These are phyloP conservation scores for Groenewaldozyma tartarivorans DNA, from an alignment of 805 yeast genomes.

Conservation along the genomic window DNA sequence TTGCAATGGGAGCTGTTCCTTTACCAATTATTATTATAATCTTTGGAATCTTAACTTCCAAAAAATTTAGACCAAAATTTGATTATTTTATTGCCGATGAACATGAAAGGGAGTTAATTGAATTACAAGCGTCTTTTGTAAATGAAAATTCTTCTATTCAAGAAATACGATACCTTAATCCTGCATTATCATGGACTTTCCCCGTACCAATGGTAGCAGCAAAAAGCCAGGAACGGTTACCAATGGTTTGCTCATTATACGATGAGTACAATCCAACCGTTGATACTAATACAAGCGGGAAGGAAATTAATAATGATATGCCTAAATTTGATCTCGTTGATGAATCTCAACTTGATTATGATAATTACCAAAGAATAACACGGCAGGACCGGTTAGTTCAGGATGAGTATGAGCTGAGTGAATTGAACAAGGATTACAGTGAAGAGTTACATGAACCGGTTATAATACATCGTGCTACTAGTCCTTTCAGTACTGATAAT, in stretches of 20 bases:
- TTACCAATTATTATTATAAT: conserved; percentile 20
- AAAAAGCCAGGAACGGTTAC: conserved; percentile 11
- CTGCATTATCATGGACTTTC: conserved; percentile 13
- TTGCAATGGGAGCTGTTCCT: conserved; percentile 26
- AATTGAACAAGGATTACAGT: too few relatives aligned
- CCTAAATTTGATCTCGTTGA: conserved; percentile 11
- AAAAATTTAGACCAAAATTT: conserved; percentile 9
- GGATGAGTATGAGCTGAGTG: too few relatives aligned
- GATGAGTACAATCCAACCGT: too few relatives aligned
- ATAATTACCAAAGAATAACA: conserved; percentile 1
- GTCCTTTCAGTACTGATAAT: too few relatives aligned
- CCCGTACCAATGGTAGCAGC: conserved; percentile 19
- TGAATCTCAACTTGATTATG: conserved; percentile 12
- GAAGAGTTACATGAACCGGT: too few relatives aligned
- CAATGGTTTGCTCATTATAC: conserved; percentile 8
- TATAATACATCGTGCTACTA: too few relatives aligned
- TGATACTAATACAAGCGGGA: background rate
- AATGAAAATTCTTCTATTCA: conserved; percentile 4
- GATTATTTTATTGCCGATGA: conserved; percentile 15
- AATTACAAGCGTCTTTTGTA: background rate
- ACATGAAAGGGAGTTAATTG: conserved; percentile 12
- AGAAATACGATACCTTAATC: conserved; percentile 17
- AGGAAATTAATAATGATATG: background rate
- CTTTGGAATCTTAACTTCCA: conserved; percentile 20
- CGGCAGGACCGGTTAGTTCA: background rate